Evolutionary conservation across 2,329 filamentous ascomycete genomes (phyloP), one percentile per base, ranked within the genome.

Genomic region (Ophiocordyceps camponoti-leonardi): DNA sequence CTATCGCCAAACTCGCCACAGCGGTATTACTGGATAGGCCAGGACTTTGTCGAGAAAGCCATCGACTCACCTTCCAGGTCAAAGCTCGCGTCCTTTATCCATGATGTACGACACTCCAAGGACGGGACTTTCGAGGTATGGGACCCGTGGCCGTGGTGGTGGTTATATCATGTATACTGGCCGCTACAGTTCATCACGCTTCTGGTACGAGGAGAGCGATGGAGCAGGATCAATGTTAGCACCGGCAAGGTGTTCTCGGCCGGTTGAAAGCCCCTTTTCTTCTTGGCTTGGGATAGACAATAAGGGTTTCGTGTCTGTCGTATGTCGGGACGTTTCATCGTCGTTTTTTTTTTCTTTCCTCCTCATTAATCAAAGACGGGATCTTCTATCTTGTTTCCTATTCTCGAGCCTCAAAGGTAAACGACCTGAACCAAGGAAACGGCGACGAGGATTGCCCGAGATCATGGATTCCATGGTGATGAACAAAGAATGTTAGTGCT

Each of bases 151-250:
- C 75, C 76, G 0, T 74, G 67, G 52, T 71, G 73, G 59, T 70
- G 69, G 63, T 57, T 77, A 44, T 73, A 73, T 48, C 72, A 77
- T 50, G 58, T 75, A 3, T 76, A 73, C 51, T 74, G 69, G 66
- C 75, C 75, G 0, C 46, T 62, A 20, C 63, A 61, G 48, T 79
- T 84, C 52, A 42, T 67, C 6, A 55, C 49, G 53, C 46, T 65
- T 61, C 44, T 62, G 72, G 46, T 56, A 57, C 53, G 56, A 4
- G 67, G 73, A 19, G 35, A 39, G 1, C 65, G 62, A 47, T 85
- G 80, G 81, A 79, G 72, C 49, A 66, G 78, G 49, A 57, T 81
- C 35, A 84, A 85, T 58, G 76, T 83, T 3, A 81, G 78, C 53
- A 84, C 81, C 0, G 59, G 60, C 12, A 63, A 63, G 48, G 52